Conservation (phyloP, 495 filamentous ascomycete species). For the Penicillium malachiteum region DNA sequence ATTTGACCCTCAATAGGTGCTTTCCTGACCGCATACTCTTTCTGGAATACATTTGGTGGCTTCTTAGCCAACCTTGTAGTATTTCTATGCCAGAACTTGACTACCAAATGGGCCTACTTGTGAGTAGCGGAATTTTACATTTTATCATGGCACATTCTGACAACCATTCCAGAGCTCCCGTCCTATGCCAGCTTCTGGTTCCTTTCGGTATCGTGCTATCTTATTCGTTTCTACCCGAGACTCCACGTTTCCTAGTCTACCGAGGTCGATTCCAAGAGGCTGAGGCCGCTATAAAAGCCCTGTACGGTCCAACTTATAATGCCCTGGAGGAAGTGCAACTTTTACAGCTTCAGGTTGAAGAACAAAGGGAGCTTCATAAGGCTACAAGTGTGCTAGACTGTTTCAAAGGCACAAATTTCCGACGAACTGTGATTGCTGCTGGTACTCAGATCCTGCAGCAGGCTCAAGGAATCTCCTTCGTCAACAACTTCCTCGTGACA, state of each 20-base stretch:
- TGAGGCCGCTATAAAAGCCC: constrained; percentile 5
- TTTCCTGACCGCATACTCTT: constrained; percentile 4
- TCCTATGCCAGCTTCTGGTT: constrained; percentile 28
- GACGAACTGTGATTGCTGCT: constrained; percentile 49
- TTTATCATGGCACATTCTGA: not conserved
- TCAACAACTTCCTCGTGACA: constrained; percentile 25
- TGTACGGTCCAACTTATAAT: constrained; percentile 3
- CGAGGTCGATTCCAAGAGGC: constrained; percentile 48
- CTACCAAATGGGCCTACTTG: constrained; percentile 4
- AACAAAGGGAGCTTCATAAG: constrained; percentile 3
- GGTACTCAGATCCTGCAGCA: constrained; percentile 55
- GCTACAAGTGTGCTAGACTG: constrained; percentile 10
- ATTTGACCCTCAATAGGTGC: not conserved
- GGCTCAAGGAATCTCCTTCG: constrained; percentile 60
- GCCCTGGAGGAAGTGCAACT: constrained; percentile 4
- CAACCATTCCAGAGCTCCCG: not conserved
- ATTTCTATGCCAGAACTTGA: constrained; percentile 2
- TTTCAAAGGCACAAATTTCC: constrained; percentile 50
- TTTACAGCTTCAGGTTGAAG: constrained; percentile 4
- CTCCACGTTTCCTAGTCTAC: constrained; percentile 58
- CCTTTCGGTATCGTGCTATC: constrained; percentile 47
- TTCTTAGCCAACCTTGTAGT: constrained; percentile 6
- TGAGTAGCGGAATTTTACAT: not conserved
- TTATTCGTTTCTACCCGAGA: constrained; percentile 60
- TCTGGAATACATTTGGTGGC: constrained; percentile 3